Evolutionary conservation across 2,329 filamentous ascomycete species (phyloP).

Genomic region (Dendryphion nanum): DNA sequence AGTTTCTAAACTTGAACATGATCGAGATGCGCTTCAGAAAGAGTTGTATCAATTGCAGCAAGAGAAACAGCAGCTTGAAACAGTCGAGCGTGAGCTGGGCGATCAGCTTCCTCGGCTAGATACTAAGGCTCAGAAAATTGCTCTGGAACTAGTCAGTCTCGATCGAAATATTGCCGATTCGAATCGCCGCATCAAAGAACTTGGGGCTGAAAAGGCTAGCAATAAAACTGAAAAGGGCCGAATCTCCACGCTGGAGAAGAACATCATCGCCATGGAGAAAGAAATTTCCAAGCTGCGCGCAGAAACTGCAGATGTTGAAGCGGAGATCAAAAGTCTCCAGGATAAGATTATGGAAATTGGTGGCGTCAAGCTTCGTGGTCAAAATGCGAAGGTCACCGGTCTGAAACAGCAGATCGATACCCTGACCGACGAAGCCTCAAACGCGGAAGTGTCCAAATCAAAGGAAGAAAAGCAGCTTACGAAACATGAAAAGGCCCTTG

Average conservation of each 20-base stretch:
- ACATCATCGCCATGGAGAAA: conserved; percentile 69
- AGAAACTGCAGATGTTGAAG: conserved; percentile 84
- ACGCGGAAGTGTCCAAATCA: conserved; percentile 80
- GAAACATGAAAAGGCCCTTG: conserved; percentile 82
- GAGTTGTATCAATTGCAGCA: conserved; percentile 84
- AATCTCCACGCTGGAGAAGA: conserved; percentile 70
- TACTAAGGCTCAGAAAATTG: conserved; percentile 87
- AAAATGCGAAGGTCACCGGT: conserved; percentile 87
- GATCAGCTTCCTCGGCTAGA: conserved; percentile 81
- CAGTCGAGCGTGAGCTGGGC: conserved; percentile 67
- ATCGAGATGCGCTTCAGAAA: conserved; percentile 80
- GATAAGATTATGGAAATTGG: conserved; percentile 98
- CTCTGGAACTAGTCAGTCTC: conserved; percentile 82
- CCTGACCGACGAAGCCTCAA: conserved; percentile 77
- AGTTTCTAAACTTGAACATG: conserved; percentile 80
- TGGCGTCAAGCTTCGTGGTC: conserved; percentile 84
- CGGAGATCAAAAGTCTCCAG: conserved; percentile 88
- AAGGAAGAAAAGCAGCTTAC: conserved; percentile 90
- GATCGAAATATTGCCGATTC: conserved; percentile 81
- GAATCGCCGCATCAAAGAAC: conserved; percentile 79
- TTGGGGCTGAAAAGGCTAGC: conserved; percentile 76
- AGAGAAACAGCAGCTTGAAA: conserved; percentile 76
- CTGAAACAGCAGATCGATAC: conserved; percentile 78
- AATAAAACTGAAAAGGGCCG: conserved; percentile 78
- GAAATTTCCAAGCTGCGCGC: conserved; percentile 77